A percentile compares a stretch with the other conserved stretches of the same genome.
Evolutionary conservation across 306 rosid genomes (phyloP).

Genomic region (Fragaria iinumae): DNA sequence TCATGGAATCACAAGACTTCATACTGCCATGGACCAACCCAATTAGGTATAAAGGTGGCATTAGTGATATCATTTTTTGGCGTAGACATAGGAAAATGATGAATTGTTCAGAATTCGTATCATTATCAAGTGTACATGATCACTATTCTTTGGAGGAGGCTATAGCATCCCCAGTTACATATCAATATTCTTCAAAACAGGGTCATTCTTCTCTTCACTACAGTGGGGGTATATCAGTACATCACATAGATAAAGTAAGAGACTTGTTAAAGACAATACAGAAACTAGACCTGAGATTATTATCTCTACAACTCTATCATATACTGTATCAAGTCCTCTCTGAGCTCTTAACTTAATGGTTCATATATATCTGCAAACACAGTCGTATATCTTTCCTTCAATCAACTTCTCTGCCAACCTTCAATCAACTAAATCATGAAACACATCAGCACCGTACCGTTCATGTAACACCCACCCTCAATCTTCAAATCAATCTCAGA

Average conservation of each 20-base stretch:
- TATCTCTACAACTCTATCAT: neutral
- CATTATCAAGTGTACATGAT: neutral
- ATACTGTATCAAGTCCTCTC: neutral
- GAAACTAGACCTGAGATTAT: neutral
- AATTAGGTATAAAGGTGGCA: neutral
- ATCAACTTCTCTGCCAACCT: constrained; percentile 91
- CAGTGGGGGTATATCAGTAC: neutral
- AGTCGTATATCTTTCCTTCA: constrained; percentile 75
- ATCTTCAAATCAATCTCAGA: too few species aligned
- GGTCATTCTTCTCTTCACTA: neutral
- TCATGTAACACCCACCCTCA: too few species aligned
- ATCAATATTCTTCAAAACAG: neutral
- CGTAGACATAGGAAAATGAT: neutral
- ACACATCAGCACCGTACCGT: too few species aligned
- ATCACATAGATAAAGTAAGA: neutral
- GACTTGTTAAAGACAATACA: too few species aligned
- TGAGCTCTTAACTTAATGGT: constrained; percentile 49
- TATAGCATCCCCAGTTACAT: neutral
- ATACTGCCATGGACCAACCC: neutral
- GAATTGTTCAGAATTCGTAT: neutral
- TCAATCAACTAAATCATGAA: constrained; percentile 29
- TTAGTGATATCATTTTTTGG: constrained; percentile 7
- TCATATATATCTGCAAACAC: constrained; percentile 72
- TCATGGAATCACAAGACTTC: neutral
- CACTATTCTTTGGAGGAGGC: neutral